Conservation (phyloP, 768 basidiomycete genomes). For the Mycena leptocephala region DNA sequence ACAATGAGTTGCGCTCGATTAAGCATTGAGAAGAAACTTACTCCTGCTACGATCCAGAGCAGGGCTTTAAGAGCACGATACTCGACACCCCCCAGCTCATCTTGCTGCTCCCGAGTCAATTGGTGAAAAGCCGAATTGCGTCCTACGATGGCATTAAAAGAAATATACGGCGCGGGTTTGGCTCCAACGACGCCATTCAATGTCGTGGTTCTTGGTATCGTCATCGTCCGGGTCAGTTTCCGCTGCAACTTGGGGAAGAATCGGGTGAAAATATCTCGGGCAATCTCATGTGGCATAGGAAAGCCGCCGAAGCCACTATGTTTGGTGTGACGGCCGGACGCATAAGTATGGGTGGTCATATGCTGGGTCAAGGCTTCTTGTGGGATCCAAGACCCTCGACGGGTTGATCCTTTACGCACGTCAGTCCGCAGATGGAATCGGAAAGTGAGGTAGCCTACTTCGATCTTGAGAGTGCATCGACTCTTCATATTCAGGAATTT, state of each 20-base stretch:
- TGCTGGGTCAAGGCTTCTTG: slow-evolving; percentile 40
- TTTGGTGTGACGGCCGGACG: slow-evolving; percentile 46
- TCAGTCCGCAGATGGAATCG: neutral
- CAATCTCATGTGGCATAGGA: slow-evolving; percentile 76
- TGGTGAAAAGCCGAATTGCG: slow-evolving; percentile 82
- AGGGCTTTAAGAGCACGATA: slow-evolving; percentile 88
- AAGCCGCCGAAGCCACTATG: slow-evolving; percentile 80
- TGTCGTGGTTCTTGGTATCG: slow-evolving; percentile 82
- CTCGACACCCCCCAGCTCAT: slow-evolving; percentile 95
- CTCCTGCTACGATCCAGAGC: slow-evolving; percentile 84
- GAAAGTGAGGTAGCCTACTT: slow-evolving; percentile 21
- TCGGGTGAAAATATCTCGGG: slow-evolving; percentile 64
- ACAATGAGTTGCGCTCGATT: slow-evolving; percentile 1
- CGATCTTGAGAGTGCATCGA: slow-evolving; percentile 35
- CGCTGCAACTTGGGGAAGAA: slow-evolving; percentile 78
- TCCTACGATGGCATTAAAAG: slow-evolving; percentile 89
- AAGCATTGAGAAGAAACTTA: slow-evolving; percentile 55
- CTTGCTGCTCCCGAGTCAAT: slow-evolving; percentile 86
- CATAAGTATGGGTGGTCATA: slow-evolving; percentile 36
- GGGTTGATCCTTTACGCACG: slow-evolving; percentile 38
- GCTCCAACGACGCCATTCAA: slow-evolving; percentile 61
- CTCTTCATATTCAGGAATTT: slow-evolving; percentile 29
- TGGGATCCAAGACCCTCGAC: slow-evolving; percentile 36
- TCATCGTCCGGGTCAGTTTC: slow-evolving; percentile 78
- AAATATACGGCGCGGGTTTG: slow-evolving; percentile 82